Evolutionary conservation across 2,329 filamentous ascomycete species (phyloP), one percentile per base, ranked within the genome.

Genomic region (Bertia moriformis): DNA sequence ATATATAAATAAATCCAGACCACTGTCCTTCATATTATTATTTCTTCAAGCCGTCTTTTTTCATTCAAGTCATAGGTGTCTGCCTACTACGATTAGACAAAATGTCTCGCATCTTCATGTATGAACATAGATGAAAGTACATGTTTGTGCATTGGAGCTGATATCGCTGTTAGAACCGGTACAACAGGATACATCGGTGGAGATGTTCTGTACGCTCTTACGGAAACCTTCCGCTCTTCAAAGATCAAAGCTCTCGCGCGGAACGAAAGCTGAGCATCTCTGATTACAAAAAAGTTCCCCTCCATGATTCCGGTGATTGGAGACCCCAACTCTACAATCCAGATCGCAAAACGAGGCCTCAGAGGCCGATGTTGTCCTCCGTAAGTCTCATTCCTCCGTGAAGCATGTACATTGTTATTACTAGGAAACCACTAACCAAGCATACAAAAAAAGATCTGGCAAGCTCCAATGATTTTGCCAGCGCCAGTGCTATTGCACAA

Each of bases 321-420:
- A n/a, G 22, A 27, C 22, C 22, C n/a, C 7, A n/a, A 27, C n/a
- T 27, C 22, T 27, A 27, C n/a, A 7, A 27, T n/a, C n/a, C 7
- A 7, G n/a, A 27, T 27, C n/a, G n/a, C 67, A n/a, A 27, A 27
- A 27, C n/a, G 22, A 27, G 22, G 22, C n/a, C 22, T 27, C 22
- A 7, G 7, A 27, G 22, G 22, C 22, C 22, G 22, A 27, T 27
- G 22, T 27, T 27, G 22, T 27, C 22, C 22, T 27, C 22, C 22
- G 22, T 27, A 27, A 10, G 22, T 27, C n/a, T 13, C 13, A 19
- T 19, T 18, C 7, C 42, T 17, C 15, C n/a, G n/a, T n/a, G n/a
- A n/a, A n/a, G n/a, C n/a, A n/a, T n/a, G n/a, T n/a, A n/a, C n/a
- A n/a, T n/a, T n/a, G n/a, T n/a, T n/a, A n/a, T n/a, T n/a, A n/a